These are phyloP conservation scores for Euptelea pleiosperma DNA, from an alignment of 164 flowering plant genomes.

Conservation along the genomic window DNA sequence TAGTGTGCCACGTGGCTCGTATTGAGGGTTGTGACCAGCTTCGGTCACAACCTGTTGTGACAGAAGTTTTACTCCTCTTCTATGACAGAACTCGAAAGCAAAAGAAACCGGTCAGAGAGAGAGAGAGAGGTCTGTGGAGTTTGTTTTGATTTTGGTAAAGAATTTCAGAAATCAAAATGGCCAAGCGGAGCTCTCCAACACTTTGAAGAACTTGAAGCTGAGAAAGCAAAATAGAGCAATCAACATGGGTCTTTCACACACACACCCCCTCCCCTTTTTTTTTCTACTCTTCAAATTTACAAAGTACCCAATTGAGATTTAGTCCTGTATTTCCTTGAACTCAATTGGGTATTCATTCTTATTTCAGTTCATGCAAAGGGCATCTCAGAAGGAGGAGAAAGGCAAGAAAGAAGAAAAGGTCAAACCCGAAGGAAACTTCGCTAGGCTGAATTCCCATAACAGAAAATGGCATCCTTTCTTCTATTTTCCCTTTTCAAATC, in stretches of 20 bases:
- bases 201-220: conserved; percentile 77
- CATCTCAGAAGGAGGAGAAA: conserved; percentile 53
- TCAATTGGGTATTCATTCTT: not conserved
- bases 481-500: not conserved
- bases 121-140: too few species aligned
- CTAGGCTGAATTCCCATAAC: conserved; percentile 25
- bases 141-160: too few species aligned
- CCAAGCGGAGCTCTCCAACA: conserved; percentile 78
- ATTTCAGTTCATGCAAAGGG: conserved; percentile 86
- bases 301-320: conserved; percentile 6
- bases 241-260: conserved; percentile 14
- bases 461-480: conserved; percentile 51
- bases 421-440: conserved; percentile 40
- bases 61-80: too few species aligned
- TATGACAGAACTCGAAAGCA: too few species aligned
- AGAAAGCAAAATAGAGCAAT: not conserved
- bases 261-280: not conserved
- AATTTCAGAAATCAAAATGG: conserved; percentile 42
- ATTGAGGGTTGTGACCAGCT: too few species aligned
- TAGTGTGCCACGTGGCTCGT: too few species aligned
- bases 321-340: conserved; percentile 1
- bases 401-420: conserved; percentile 53
- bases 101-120: too few species aligned
- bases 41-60: too few species aligned
- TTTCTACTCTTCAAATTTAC: not conserved